Base-by-base conservation (phyloP, 371 early-diverging fungal genomes). In the Thermomucor indicae-seudaticae region DNA sequence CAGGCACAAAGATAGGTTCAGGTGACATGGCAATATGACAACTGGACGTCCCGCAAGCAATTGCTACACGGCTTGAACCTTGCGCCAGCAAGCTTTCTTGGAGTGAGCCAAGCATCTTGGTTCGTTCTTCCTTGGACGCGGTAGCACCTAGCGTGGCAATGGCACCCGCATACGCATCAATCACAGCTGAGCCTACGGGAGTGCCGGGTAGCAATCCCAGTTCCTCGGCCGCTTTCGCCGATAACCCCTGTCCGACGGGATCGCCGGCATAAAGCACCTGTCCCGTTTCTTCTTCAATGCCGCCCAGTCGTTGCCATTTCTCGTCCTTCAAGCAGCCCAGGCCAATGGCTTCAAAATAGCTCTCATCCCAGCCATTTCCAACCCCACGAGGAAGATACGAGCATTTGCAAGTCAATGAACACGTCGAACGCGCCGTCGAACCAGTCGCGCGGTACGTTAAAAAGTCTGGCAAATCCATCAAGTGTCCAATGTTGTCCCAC, bases 151-250 rank as follows among this genome's bases (percentile, higher is more conserved):
- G 45, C 1, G 83, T 80, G 7, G 81, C 78, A 28, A 86, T 61
- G 2, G 79, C 83, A 5, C 86, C 84, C 17, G 90, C 87, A 65
- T 88, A 88, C 0, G 90, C 89, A 54, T 90, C 90, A 51, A 90
- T 88, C 2, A 88, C 72, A 0, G 81, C 81, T 12, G 82, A 79
- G 0, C 85, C 86, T 7, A 90, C 88, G 5, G 79, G 68, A 0
- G 79, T 74, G 0, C 78, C 81, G 16, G 61, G 57, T 5, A 59
- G 30, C 27, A 85, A 43, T 0, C 88, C 88, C 5, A 86, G 47
- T 35, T 83, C 78, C 8, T 54, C 25, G 1, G 80, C 83, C 3
- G 85, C 84, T 44, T 60, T 43, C 4, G 43, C 49, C n/a, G 74
- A 62, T 31, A 86, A 51, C 1, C 83, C 81, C 7, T 51, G 31